Conservation (phyloP, 495 filamentous ascomycete genomes). For the Podospora sp. region DNA sequence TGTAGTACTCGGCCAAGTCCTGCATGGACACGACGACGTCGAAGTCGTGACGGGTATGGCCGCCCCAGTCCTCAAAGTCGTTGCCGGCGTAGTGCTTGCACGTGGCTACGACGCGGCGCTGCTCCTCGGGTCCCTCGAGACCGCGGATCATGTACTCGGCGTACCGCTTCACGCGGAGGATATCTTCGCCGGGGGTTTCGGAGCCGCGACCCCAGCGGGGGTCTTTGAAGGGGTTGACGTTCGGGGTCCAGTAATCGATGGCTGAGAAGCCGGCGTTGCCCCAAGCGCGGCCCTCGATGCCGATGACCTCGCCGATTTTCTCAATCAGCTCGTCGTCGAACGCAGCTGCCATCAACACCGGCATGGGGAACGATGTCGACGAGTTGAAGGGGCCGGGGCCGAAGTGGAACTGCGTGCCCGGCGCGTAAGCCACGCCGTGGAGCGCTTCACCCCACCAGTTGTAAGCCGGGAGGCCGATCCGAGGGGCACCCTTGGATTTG, state of each 20-base stretch:
- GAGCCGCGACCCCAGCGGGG: conserved; percentile 47
- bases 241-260: conserved; percentile 66
- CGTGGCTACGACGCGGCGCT: conserved; percentile 29
- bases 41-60: conserved; percentile 38
- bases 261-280: conserved; percentile 61
- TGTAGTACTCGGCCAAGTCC: conserved; percentile 52
- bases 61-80: conserved; percentile 59
- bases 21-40: conserved; percentile 45
- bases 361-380: conserved; percentile 53
- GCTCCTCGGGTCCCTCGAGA: conserved; percentile 27
- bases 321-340: conserved; percentile 52
- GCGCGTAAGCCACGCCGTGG: conserved; percentile 48
- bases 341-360: conserved; percentile 47
- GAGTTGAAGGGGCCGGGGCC: conserved; percentile 41
- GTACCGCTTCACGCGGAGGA: conserved; percentile 45
- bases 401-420: conserved; percentile 38
- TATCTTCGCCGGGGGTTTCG: conserved; percentile 44
- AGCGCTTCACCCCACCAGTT: conserved; percentile 57
- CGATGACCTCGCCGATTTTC: conserved; percentile 47
- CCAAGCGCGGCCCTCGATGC: conserved; percentile 66
- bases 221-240: conserved; percentile 66
- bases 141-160: conserved; percentile 41
- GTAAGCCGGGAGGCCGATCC: conserved; percentile 49
- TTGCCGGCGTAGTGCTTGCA: conserved; percentile 53
- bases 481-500: conserved; percentile 38